Evolutionary conservation across 331 rosid genomes (phyloP).

Genomic region (Malus hybrid): DNA sequence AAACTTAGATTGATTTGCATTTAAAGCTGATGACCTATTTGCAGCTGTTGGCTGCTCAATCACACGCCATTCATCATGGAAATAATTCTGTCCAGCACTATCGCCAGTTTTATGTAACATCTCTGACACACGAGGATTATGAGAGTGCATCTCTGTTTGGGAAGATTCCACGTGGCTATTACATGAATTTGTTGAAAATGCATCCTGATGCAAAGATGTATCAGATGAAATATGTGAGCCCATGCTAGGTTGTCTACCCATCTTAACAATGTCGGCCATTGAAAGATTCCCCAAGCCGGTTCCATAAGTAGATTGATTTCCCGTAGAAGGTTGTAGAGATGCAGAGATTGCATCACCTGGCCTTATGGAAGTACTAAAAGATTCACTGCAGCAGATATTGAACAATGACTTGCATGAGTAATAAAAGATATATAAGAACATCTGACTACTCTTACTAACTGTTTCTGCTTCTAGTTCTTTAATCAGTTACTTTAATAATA

Average conservation of each 20-base stretch:
- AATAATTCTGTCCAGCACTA: conserved; percentile 17
- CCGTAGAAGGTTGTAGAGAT: conserved; percentile 27
- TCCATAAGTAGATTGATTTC: conserved; percentile 27
- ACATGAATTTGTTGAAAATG: background rate
- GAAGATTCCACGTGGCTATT: conserved; percentile 21
- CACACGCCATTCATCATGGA: conserved; percentile 38
- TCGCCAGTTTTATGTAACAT: background rate
- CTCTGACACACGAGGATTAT: conserved; percentile 13
- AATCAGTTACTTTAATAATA: background rate
- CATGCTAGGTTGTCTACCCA: conserved; percentile 29
- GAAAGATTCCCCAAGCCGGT: conserved; percentile 41
- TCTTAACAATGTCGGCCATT: conserved; percentile 61
- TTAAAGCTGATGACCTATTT: conserved; percentile 8
- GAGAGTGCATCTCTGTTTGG: conserved; percentile 23
- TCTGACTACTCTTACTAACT: background rate
- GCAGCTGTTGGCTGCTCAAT: conserved; percentile 31
- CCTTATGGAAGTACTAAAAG: conserved; percentile 23
- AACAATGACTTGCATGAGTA: conserved; percentile 9
- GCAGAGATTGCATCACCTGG: conserved; percentile 20
- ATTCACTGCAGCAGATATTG: conserved; percentile 46
- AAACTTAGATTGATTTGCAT: conserved; percentile 15
- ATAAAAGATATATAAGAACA: background rate
- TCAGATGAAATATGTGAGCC: conserved; percentile 13
- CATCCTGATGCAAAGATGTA: conserved; percentile 21
- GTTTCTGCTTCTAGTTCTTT: background rate